phyloP scores from a whole-genome alignment of 805 yeast genomes.

The Zygotorulaspora florentina region DNA sequence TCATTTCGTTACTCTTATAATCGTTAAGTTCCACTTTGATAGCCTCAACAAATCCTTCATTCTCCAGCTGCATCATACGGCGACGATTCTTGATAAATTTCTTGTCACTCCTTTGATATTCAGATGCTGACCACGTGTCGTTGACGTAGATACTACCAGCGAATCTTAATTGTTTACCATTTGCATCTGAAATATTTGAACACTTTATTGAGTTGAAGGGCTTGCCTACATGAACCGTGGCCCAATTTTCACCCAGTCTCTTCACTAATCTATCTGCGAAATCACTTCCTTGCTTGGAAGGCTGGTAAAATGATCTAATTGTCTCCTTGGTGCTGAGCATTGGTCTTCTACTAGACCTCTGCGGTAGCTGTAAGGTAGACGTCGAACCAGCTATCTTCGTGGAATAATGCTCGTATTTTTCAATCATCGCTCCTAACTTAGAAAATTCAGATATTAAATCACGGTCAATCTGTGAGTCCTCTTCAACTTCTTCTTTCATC shows the following conservation, averaged over 20 bases:
- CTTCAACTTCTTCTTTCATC: not conserved
- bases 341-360: conserved; percentile 30
- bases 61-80: conserved; percentile 19
- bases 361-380: conserved; percentile 16
- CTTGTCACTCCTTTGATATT: conserved; percentile 29
- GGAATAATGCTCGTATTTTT: conserved; percentile 7
- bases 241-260: conserved; percentile 26
- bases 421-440: conserved; percentile 21
- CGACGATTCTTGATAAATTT: conserved; percentile 19
- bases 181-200: not conserved
- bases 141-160: conserved; percentile 25
- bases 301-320: conserved; percentile 22
- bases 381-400: not conserved
- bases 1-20: conserved; percentile 62
- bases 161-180: conserved; percentile 21
- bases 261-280: conserved; percentile 10
- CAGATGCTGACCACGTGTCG: conserved; percentile 29
- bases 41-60: conserved; percentile 19
- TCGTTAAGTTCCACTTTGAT: conserved; percentile 63
- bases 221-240: conserved; percentile 18
- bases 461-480: conserved; percentile 17
- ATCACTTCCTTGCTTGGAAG: conserved; percentile 6
- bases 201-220: not conserved
- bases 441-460: conserved; percentile 23
- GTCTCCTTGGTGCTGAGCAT: conserved; percentile 16